Conservation (phyloP, 2,329 filamentous ascomycete genomes). For the Paecilomyces formosus region DNA sequence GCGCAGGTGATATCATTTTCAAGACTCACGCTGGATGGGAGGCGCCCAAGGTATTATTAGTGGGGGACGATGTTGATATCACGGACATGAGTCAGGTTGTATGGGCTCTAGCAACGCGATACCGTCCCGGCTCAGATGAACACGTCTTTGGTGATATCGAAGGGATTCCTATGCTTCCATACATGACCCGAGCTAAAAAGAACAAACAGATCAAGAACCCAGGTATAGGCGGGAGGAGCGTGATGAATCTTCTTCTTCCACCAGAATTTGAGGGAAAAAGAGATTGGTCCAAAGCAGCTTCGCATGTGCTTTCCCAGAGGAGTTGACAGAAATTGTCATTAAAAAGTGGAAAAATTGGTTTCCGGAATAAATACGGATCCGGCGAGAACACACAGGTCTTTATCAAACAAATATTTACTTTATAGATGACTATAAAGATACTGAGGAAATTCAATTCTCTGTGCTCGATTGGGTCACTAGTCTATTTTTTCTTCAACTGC, state of each 20-base stretch:
- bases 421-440: no score
- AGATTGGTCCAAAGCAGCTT: slow-evolving; percentile 1
- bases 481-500: no score
- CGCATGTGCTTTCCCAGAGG: slow-evolving; percentile 2
- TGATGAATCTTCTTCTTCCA: slow-evolving; percentile 2
- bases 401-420: no score
- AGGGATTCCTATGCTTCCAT: slow-evolving; percentile 1
- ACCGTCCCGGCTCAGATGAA: slow-evolving; percentile 2
- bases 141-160: slow-evolving; percentile 1
- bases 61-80: slow-evolving; percentile 13
- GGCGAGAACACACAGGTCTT: no score
- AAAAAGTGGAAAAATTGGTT: slow-evolving; percentile 1
- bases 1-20: slow-evolving; percentile 11
- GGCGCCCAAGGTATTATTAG: slow-evolving; percentile 12
- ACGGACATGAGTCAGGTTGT: slow-evolving; percentile 10
- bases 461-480: no score
- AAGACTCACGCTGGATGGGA: slow-evolving; percentile 14
- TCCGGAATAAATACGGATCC: not conserved
- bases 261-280: slow-evolving; percentile 1
- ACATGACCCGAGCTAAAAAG: slow-evolving; percentile 1
- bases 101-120: slow-evolving; percentile 8
- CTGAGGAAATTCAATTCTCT: no score
- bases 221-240: not conserved
- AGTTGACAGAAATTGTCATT: slow-evolving; percentile 1
- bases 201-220: not conserved